phyloP scores from a whole-genome alignment of 1,284 basidiomycete species.

The Pseudozyma sp. region DNA sequence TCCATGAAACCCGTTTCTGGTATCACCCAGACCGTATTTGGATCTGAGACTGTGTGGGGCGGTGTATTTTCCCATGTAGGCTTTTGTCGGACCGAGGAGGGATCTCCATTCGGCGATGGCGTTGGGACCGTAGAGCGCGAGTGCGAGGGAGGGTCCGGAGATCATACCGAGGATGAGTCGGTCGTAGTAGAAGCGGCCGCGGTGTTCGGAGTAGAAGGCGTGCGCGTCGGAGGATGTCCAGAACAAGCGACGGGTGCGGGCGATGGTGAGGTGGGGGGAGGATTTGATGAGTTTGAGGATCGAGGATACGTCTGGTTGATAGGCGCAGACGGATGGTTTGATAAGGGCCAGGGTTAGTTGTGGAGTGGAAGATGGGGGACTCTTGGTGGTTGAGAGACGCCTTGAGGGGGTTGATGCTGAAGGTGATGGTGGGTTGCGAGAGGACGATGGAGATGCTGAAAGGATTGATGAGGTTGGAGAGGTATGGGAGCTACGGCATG shows the following conservation, averaged over 20 bases:
- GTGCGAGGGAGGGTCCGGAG: constrained; percentile 57
- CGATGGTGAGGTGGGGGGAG: constrained; percentile 31
- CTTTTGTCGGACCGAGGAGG: constrained; percentile 65
- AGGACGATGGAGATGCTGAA: not conserved
- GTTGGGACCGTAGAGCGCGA: constrained; percentile 58
- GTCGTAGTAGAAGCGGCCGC: constrained; percentile 66
- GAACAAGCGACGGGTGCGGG: constrained; percentile 49
- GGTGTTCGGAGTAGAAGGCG: constrained; percentile 64
- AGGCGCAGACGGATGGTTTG: constrained; percentile 63
- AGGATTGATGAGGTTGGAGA: not conserved
- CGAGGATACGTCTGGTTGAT: constrained; percentile 57
- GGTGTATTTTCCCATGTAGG: constrained; percentile 60
- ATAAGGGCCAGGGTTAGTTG: constrained; percentile 64
- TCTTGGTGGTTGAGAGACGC: not conserved
- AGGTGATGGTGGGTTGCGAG: not conserved
- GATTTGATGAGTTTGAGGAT: constrained; percentile 57
- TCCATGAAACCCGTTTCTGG: constrained; percentile 66
- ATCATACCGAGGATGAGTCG: constrained; percentile 64
- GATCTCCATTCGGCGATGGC: constrained; percentile 59
- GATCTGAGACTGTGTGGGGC: constrained; percentile 48
- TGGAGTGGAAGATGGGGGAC: constrained; percentile 2
- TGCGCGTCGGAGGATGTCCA: constrained; percentile 63
- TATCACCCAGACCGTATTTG: constrained; percentile 62
- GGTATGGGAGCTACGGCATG: too few species aligned
- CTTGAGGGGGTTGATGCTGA: not conserved